Conservation (phyloP, 257 asterid genomes). For the Fraxinus anomala region DNA sequence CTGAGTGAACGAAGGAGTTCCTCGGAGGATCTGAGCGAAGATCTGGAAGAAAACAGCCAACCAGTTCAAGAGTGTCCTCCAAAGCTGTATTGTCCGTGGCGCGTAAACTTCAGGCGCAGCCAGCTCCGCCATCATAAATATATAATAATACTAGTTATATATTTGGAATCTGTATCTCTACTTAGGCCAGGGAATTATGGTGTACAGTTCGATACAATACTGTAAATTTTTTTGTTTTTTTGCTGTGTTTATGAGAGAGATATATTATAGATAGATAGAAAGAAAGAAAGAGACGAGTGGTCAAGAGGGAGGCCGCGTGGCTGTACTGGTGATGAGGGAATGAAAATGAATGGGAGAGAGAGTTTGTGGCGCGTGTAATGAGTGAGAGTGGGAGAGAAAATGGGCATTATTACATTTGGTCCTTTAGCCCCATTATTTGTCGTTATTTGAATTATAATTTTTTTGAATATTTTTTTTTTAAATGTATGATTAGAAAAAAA, state of each 20-base stretch:
- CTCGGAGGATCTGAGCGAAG: slow-evolving; percentile 90
- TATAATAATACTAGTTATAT: not conserved
- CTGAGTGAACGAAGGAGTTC: slow-evolving; percentile 56
- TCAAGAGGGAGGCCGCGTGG: not conserved
- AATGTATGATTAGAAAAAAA: too few relatives aligned
- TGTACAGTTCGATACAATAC: not conserved
- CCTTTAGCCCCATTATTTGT: too few relatives aligned
- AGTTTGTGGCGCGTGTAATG: not conserved
- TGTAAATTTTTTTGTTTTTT: not conserved
- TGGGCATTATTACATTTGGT: not conserved
- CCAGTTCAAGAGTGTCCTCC: slow-evolving; percentile 90
- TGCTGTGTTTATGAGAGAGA: not conserved
- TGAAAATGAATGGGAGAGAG: not conserved
- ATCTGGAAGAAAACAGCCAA: slow-evolving; percentile 80
- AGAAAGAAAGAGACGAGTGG: not conserved
- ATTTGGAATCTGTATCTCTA: not conserved
- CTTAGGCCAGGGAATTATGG: not conserved
- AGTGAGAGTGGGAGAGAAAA: not conserved
- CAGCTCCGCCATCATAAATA: slow-evolving; percentile 68
- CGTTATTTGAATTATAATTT: too few relatives aligned
- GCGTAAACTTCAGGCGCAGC: slow-evolving; percentile 79
- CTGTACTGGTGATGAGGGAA: not conserved
- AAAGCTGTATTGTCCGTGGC: slow-evolving; percentile 77
- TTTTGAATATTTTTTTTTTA: too few relatives aligned
- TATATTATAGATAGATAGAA: not conserved